Base-by-base conservation (phyloP, 768 basidiomycete species). In the Agaricus subrufescens region DNA sequence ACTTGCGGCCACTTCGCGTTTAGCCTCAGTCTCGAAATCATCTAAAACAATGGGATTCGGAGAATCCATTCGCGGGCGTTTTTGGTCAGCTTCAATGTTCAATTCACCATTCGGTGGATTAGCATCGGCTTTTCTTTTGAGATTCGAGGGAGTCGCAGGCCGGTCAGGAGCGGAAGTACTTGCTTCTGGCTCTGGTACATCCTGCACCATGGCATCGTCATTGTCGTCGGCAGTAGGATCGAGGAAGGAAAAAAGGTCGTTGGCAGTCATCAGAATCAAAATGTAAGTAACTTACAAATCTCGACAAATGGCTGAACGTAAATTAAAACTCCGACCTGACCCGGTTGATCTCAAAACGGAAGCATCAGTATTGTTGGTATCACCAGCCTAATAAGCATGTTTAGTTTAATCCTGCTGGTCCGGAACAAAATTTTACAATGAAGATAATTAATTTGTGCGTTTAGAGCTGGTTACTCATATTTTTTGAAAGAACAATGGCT, bases 11-110 rank as follows among this genome's bases (percentile, higher is more conserved):
- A 98, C 85, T 68, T 97, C 94, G 46, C 94, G 84, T 69, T 91
- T 93, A 0, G 91, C 94, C 63, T 95, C 92, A 1, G 89, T 93
- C 71, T 95, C 92, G 66, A 98, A 94, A 60, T 96, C 94, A 71
- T 98, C 96, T 10, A 96, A 80, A 6, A 93, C 86, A 0, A 92
- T 77, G 7, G 94, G 91, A 52, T 80, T 78, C 4, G 86, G 85
- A 2, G 85, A 79, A 0, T 75, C 76, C n/a, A 84, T 59, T 39
- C 87, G 78, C 3, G 77, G 68, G 64, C 80, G 85, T 70, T 93
- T 93, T 2, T 44, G 39, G 56, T 71, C 70, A 50, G 70, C 67
- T 42, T 63, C 68, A 38, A 65, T 65, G 50, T 59, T 66, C n/a
- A 53, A 59, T 46, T 63, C 62, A n/a, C 58, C 63, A 50, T 62